Evolutionary conservation across 2,329 filamentous ascomycete species (phyloP), one percentile per base, ranked within the genome.

Genomic region (Bipolaris victoriae): DNA sequence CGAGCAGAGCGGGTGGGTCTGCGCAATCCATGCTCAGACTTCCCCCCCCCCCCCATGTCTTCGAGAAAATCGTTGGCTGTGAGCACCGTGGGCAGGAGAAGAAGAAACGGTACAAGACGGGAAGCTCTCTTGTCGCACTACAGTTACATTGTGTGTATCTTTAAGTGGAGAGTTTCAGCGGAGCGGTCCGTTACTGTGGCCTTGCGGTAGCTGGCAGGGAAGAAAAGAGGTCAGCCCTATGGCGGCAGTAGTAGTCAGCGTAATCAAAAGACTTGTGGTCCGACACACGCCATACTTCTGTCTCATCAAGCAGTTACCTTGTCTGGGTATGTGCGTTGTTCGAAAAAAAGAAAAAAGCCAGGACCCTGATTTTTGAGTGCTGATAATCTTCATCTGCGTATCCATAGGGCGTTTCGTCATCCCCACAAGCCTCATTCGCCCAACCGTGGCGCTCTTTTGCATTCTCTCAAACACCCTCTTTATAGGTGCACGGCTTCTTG

Each of bases 21-120:
- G 16, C 40, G n/a, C 36, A 16, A 16, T 49, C 16, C 15, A 18
- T 37, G 26, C 48, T 45, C 35, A 35, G 33, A 47, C 48, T 9
- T 10, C 39, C 22, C 40, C 22, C 40, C 22, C 20, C 16, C 20
- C 20, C 20, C 2, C 20, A 9, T 13, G 24, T 0, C n/a, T 37
- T 52, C 35, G 31, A 33, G 5, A 20, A 33, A 39, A 11, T 18
- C 31, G 24, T 33, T 46, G 39, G 53, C 22, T 52, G 52, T 45
- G 29, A 49, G 45, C 33, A 41, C 44, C 24, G 43, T 51, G 26
- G 47, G 51, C 62, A 31, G 29, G 10, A 31, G 7, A 9, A 31
- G 55, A 48, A 61, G 26, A 56, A 61, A 45, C 51, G 46, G 60
- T 61, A 61, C 55, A 49, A 56, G 57, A 55, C 60, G 60, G 59